Conservation (phyloP, 805 yeast species). For the Cyberlindnera euphorbiiphila region DNA sequence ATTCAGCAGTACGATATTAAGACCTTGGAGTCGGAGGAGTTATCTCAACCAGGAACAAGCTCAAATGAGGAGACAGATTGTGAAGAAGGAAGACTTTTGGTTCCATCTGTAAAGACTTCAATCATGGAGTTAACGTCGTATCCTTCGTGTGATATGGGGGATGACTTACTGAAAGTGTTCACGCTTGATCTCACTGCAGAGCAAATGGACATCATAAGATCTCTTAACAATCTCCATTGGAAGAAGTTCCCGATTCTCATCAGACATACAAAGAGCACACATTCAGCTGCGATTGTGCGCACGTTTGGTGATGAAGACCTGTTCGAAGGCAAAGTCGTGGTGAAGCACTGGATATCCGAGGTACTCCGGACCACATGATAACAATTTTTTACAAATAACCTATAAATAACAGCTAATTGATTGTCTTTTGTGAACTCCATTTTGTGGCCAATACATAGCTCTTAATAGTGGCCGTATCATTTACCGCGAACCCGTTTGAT, state of each 20-base stretch:
- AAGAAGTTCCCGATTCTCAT: conserved; percentile 67
- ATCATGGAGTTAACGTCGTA: conserved; percentile 29
- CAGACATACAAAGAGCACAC: conserved; percentile 61
- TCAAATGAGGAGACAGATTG: too few species aligned
- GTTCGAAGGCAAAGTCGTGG: conserved; percentile 66
- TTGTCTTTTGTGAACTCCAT: too few species aligned
- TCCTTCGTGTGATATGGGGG: conserved; percentile 14
- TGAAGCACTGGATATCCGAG: conserved; percentile 57
- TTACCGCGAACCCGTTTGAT: conserved; percentile 1
- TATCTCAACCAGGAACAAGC: too few species aligned
- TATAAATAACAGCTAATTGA: too few species aligned
- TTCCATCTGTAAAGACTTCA: conserved; percentile 17
- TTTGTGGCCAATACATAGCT: too few species aligned
- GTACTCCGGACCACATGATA: conserved; percentile 33
- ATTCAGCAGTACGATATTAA: conserved; percentile 20
- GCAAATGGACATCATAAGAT: conserved; percentile 51
- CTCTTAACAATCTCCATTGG: conserved; percentile 63
- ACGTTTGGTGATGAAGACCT: conserved; percentile 48
- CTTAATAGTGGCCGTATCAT: too few species aligned
- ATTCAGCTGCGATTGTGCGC: conserved; percentile 79
- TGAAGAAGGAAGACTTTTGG: too few species aligned
- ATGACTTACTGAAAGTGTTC: conserved; percentile 22
- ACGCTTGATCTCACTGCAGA: conserved; percentile 35
- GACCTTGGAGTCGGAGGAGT: conserved; percentile 1
- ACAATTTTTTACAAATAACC: too few species aligned